Evolutionary conservation across 2,329 filamentous ascomycete species (phyloP).

Genomic region (Pestalotiopsis sp.): DNA sequence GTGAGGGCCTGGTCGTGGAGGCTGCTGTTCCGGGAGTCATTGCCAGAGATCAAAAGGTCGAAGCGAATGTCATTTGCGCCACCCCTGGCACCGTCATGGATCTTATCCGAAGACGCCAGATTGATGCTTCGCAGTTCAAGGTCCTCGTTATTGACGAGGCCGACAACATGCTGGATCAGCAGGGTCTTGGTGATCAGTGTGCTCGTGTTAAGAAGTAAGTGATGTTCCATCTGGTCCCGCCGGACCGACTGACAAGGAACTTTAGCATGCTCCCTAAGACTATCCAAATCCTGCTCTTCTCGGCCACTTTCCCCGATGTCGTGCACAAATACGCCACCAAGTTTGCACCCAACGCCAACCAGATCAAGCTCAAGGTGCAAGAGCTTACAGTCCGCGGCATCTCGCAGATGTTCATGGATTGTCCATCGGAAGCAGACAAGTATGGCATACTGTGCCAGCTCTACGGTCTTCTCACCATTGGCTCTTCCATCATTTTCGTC

Average conservation of each 20-base stretch:
- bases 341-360: slow-evolving; percentile 85
- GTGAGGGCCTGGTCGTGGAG: slow-evolving; percentile 73
- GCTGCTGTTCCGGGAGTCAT: slow-evolving; percentile 82
- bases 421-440: slow-evolving; percentile 78
- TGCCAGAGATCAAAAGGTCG: slow-evolving; percentile 68
- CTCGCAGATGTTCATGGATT: slow-evolving; percentile 97
- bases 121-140: slow-evolving; percentile 73
- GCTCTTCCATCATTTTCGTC: slow-evolving; percentile 97
- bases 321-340: slow-evolving; percentile 82
- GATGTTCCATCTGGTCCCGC: background rate
- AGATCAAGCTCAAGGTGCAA: slow-evolving; percentile 84
- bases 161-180: slow-evolving; percentile 97
- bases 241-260: slow-evolving; percentile 31
- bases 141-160: slow-evolving; percentile 94
- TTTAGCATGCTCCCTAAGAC: slow-evolving; percentile 69
- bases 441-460: slow-evolving; percentile 89
- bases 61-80: slow-evolving; percentile 83
- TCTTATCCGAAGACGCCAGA: slow-evolving; percentile 74
- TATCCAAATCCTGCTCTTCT: slow-evolving; percentile 93
- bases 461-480: slow-evolving; percentile 94
- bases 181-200: slow-evolving; percentile 94
- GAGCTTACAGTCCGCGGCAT: slow-evolving; percentile 97
- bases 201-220: slow-evolving; percentile 81
- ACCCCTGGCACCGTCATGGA: slow-evolving; percentile 94
- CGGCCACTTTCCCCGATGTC: slow-evolving; percentile 86